phyloP scores from a whole-genome alignment of 768 basidiomycete genomes.

The Filobasidium wieringae region DNA sequence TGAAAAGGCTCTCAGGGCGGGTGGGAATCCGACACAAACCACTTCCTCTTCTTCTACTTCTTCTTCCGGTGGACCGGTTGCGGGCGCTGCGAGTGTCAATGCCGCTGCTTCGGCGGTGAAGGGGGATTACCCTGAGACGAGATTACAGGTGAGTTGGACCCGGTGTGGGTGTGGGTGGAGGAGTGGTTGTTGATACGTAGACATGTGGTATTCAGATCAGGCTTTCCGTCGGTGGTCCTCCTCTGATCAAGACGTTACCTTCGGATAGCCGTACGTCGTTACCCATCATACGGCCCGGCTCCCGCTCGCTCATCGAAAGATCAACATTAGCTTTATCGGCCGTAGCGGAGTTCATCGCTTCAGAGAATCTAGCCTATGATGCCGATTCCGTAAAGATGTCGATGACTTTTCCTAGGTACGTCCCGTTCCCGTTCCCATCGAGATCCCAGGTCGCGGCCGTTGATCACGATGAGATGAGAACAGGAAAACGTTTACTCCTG shows the following conservation, averaged over 20 bases:
- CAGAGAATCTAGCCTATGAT: conserved; percentile 55
- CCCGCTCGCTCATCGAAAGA: no score
- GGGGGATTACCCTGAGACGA: conserved; percentile 73
- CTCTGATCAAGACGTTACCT: conserved; percentile 48
- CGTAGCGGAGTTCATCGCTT: conserved; percentile 77
- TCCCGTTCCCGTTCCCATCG: background rate
- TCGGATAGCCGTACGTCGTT: conserved; percentile 31
- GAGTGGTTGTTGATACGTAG: no score
- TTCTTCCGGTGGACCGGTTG: conserved; percentile 15
- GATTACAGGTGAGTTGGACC: conserved; percentile 49
- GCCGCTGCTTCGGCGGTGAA: conserved; percentile 39
- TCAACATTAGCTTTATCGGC: conserved; percentile 67
- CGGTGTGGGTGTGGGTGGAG: no score
- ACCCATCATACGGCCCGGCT: no score
- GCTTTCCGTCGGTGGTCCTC: conserved; percentile 64
- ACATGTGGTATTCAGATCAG: no score
- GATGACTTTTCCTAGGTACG: conserved; percentile 73
- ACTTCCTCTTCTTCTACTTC: conserved; percentile 39
- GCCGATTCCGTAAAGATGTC: conserved; percentile 68
- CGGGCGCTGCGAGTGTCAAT: conserved; percentile 41
- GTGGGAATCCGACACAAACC: conserved; percentile 44
- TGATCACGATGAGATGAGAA: background rate
- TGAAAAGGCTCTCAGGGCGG: conserved; percentile 85
- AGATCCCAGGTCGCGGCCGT: background rate
- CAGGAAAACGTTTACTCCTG: conserved; percentile 64